phyloP scores from a whole-genome alignment of 1,139 yeast species.

The Lizanozyma gosingica region DNA sequence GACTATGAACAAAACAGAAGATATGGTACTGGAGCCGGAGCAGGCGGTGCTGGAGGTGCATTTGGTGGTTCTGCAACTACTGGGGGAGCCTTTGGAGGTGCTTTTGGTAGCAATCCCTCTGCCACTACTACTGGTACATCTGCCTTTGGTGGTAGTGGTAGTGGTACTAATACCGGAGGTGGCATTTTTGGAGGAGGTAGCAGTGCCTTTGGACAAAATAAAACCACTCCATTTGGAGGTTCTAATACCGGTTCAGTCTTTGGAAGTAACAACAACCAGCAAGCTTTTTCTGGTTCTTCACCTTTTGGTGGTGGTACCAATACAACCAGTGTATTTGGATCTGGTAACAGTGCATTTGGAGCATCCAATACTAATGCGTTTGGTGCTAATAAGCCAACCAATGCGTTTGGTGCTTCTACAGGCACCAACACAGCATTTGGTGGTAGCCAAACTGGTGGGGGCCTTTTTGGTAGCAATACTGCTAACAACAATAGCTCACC shows the following conservation, averaged over 20 bases:
- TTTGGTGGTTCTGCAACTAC: too few relatives aligned
- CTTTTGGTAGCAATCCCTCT: constrained; percentile 14
- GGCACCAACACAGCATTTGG: constrained; percentile 4
- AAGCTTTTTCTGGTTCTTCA: constrained; percentile 3
- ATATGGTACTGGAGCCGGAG: constrained; percentile 34
- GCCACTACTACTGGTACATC: constrained; percentile 11
- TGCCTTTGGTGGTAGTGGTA: constrained; percentile 24
- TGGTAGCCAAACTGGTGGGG: constrained; percentile 11
- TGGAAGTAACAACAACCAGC: constrained; percentile 1
- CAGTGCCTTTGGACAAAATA: constrained; percentile 4
- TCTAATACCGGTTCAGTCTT: constrained; percentile 3
- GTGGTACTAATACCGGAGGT: constrained; percentile 12
- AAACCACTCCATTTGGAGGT: constrained; percentile 5
- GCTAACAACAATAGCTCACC: constrained; percentile 17
- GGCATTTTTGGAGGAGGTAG: constrained; percentile 6
- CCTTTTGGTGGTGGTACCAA: constrained; percentile 10
- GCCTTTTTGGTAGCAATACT: constrained; percentile 35
- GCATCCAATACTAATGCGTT: constrained; percentile 9
- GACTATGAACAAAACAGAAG: constrained; percentile 77
- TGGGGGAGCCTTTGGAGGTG: constrained; percentile 14
- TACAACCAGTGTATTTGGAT: constrained; percentile 8
- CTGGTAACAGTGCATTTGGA: constrained; percentile 10
- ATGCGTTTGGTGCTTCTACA: constrained; percentile 11
- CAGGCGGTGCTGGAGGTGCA: constrained; percentile 12
- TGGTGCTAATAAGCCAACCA: constrained; percentile 16